Base-by-base conservation (phyloP, 148 eudicot genomes). In the Cornus kousa region DNA sequence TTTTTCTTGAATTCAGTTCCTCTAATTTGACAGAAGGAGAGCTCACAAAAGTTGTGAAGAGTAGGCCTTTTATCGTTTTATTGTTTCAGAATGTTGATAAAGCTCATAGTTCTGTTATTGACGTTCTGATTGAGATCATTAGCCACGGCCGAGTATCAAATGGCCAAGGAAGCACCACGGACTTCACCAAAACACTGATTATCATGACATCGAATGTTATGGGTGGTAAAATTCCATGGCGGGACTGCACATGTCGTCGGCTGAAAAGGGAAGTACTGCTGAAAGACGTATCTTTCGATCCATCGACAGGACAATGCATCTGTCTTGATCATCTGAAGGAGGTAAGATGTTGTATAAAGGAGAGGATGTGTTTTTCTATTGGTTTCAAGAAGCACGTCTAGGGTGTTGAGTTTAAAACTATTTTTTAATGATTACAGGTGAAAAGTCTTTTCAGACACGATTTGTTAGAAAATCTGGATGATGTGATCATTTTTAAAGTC, bases 381-480 rank as follows among this genome's bases (percentile, higher is more conserved):
- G 3, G 37, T 33, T 33, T 33, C 3, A 33, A 1, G 37, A 33
- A 33, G 1, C 37, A 33, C 1, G 1, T 33, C 3, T 3, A 3
- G 3, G 1, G 3, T 3, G 1, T 1, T 1, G 1, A 33, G 13
- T 20, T 68, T 20, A 32, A 40, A n/a, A n/a, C n/a, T 16, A 22
- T 16, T 31, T 40, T 32, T 1, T 33, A 33, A 33, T 1, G 17
- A 3, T 32, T 3, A 20, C 71, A 68, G 71, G 71, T 40, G 14
- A 68, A 22, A 68, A 68, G 20, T 32, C 35, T 17, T 16, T 68
- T 33, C 71, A 68, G 32, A 68, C 40, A n/a, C 13, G 71, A 68
- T 40, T 68, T 68, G 71, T 68, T 68, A 14, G 71, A 68, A 22
- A 68, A 68, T 32, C 71, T 68, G 43, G 43, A 68, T 17, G 71